These are phyloP conservation scores for Astrothelium macrocarpum DNA, from an alignment of 495 filamentous ascomycete genomes.

Conservation along the genomic window DNA sequence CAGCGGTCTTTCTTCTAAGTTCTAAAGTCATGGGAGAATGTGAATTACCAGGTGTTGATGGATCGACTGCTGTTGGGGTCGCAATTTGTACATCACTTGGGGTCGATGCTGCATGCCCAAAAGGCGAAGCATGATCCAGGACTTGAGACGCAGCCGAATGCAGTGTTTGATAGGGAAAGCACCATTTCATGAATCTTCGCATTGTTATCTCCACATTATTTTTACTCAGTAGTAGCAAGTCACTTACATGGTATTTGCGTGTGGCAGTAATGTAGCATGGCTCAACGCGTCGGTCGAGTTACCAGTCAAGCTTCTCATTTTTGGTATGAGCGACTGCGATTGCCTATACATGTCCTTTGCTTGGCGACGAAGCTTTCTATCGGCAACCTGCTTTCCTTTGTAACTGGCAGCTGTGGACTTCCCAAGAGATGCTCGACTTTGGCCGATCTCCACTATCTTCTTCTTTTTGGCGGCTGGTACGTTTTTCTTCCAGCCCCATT, in stretches of 20 bases:
- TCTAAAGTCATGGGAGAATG: background rate
- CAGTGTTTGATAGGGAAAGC: conserved; percentile 23
- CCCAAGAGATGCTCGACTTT: conserved; percentile 23
- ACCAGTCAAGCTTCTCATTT: too few species aligned
- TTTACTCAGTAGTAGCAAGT: conserved; percentile 7
- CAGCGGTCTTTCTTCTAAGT: background rate
- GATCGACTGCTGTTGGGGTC: background rate
- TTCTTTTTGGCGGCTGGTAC: conserved; percentile 24
- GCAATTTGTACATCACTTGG: background rate
- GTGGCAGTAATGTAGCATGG: background rate
- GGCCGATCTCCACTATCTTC: conserved; percentile 11
- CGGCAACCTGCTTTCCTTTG: conserved; percentile 22
- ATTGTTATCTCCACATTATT: background rate
- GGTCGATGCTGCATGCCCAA: background rate
- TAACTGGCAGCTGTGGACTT: conserved; percentile 22
- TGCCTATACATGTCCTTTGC: conserved; percentile 22
- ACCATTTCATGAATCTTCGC: conserved; percentile 31
- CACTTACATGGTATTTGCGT: background rate
- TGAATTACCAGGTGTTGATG: background rate
- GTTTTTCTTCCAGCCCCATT: conserved; percentile 35
- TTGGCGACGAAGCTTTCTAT: conserved; percentile 31
- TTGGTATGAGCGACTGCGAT: background rate
- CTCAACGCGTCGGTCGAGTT: background rate
- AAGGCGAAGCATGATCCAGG: conserved; percentile 6
- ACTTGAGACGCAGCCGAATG: too few species aligned